phyloP scores from a whole-genome alignment of 2,329 filamentous ascomycete species.

The Nemania sp. region DNA sequence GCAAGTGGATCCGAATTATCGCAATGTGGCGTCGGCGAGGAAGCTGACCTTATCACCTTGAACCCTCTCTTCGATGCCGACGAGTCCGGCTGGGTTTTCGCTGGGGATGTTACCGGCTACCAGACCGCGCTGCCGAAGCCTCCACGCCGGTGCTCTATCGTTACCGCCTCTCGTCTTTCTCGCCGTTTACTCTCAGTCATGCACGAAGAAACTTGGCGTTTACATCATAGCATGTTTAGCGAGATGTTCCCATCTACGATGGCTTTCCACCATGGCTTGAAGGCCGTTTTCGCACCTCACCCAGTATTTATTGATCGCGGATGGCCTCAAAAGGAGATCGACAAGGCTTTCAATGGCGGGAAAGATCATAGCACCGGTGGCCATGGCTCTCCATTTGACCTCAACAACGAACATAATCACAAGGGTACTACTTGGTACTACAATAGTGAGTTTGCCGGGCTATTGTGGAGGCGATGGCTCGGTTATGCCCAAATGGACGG shows the following conservation, averaged over 20 bases:
- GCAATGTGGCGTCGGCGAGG: slow-evolving; percentile 75
- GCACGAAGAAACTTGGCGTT: slow-evolving; percentile 77
- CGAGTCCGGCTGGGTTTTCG: slow-evolving; percentile 78
- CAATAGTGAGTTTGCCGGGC: slow-evolving; percentile 79
- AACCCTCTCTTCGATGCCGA: slow-evolving; percentile 81
- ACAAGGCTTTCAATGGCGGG: slow-evolving; percentile 83
- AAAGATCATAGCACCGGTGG: slow-evolving; percentile 74
- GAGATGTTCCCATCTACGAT: slow-evolving; percentile 81
- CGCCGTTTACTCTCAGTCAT: slow-evolving; percentile 75
- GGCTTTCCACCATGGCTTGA: slow-evolving; percentile 80
- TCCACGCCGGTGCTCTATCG: slow-evolving; percentile 77
- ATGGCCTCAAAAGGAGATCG: slow-evolving; percentile 77
- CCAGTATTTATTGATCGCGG: slow-evolving; percentile 82
- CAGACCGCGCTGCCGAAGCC: slow-evolving; percentile 64
- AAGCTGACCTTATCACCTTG: slow-evolving; percentile 80
- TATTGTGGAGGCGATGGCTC: slow-evolving; percentile 85
- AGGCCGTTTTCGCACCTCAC: slow-evolving; percentile 84
- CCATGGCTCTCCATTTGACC: slow-evolving; percentile 73
- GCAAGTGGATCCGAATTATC: slow-evolving; percentile 62
- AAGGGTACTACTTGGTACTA: slow-evolving; percentile 88
- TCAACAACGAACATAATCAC: slow-evolving; percentile 83
- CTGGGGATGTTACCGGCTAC: slow-evolving; percentile 78
- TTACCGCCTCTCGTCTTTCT: slow-evolving; percentile 77
- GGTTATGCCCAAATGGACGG: slow-evolving; percentile 67
- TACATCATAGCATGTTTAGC: slow-evolving; percentile 78